Evolutionary conservation across 148 eudicot genomes (phyloP).

Genomic region (Vaccinium darrowii): DNA sequence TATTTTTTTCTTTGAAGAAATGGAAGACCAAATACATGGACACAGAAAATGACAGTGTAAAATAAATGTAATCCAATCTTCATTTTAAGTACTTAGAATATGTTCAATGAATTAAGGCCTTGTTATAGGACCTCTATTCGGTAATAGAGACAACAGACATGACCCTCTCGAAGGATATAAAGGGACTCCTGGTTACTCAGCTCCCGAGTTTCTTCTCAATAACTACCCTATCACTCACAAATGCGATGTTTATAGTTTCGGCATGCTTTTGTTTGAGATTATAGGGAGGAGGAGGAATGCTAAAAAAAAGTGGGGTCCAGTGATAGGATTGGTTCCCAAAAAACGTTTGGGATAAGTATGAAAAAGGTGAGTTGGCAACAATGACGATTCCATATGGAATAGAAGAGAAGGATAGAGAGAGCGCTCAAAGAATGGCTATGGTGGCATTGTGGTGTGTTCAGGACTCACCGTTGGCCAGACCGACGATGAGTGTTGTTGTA

Average conservation of each 20-base stretch:
- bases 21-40: neutral
- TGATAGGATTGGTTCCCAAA: slow-evolving; percentile 9
- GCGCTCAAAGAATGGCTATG: neutral
- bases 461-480: no score
- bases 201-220: slow-evolving; percentile 3
- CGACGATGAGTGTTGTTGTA: no score
- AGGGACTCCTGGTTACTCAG: slow-evolving; percentile 5
- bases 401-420: neutral
- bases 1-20: neutral
- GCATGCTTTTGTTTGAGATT: slow-evolving; percentile 14
- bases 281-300: slow-evolving; percentile 17
- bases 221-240: neutral
- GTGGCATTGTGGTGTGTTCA: no score
- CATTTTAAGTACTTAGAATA: no score
- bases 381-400: neutral
- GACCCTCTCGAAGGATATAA: neutral
- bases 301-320: neutral
- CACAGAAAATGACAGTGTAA: neutral
- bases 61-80: no score
- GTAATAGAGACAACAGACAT: slow-evolving; percentile 5
- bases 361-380: neutral
- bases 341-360: neutral
- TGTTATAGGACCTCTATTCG: no score
- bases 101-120: no score
- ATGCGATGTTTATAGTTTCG: slow-evolving; percentile 18